phyloP scores from a whole-genome alignment of 148 eudicot species.

The Amaranthus hypochondriacus region DNA sequence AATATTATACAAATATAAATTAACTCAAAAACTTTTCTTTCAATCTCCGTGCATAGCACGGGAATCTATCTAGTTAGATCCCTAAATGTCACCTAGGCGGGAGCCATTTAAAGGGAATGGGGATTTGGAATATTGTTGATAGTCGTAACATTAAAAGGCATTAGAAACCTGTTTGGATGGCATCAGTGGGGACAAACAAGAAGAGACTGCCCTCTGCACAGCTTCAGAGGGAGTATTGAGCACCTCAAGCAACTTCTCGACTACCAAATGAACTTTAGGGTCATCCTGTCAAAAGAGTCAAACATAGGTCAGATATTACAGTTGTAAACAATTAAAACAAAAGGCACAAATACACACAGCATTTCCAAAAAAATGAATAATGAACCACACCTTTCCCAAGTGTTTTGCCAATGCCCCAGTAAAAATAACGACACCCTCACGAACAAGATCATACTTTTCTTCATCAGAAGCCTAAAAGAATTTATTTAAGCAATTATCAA shows the following conservation, averaged over 20 bases:
- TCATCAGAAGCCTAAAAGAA: slow-evolving; percentile 73
- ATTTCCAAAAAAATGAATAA: background rate
- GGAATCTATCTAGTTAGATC: no score
- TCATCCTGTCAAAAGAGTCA: slow-evolving; percentile 59
- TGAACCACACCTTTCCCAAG: slow-evolving; percentile 58
- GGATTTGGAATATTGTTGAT: background rate
- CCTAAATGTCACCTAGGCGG: no score
- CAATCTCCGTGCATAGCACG: no score
- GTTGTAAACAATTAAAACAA: background rate
- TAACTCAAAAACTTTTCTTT: no score
- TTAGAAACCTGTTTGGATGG: slow-evolving; percentile 73
- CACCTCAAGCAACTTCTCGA: slow-evolving; percentile 88
- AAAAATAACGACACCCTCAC: slow-evolving; percentile 98
- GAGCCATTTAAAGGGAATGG: no score
- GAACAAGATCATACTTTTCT: slow-evolving; percentile 86
- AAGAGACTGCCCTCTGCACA: slow-evolving; percentile 92
- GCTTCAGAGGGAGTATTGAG: slow-evolving; percentile 97
- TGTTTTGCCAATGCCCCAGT: slow-evolving; percentile 98
- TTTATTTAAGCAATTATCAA: background rate
- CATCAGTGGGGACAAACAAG: slow-evolving; percentile 89
- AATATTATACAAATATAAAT: no score
- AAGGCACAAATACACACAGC: background rate
- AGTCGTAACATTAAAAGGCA: background rate
- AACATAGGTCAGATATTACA: background rate
- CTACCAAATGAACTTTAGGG: slow-evolving; percentile 88